phyloP scores from a whole-genome alignment of 2,329 filamentous ascomycete species.

The Pyrenophora teres region DNA sequence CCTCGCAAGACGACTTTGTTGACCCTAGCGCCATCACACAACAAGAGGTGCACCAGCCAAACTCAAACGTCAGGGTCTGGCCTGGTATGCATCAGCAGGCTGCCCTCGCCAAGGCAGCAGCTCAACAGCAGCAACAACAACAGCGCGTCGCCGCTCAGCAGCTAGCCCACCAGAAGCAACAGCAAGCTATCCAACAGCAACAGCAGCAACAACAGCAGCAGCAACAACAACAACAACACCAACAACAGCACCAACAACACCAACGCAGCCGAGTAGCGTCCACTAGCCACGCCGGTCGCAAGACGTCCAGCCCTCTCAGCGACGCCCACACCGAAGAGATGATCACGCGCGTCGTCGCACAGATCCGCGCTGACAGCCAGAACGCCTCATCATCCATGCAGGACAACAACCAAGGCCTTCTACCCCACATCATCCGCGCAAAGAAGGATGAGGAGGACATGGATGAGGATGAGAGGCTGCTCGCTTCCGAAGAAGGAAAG shows the following conservation, averaged over 20 bases:
- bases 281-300: constrained; percentile 32
- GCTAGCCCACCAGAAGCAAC: constrained; percentile 49
- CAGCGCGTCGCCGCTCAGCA: constrained; percentile 49
- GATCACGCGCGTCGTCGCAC: constrained; percentile 88
- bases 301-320: constrained; percentile 47
- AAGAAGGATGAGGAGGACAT: constrained; percentile 98
- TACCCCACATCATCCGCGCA: constrained; percentile 71
- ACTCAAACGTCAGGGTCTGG: constrained; percentile 73
- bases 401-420: constrained; percentile 52
- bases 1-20: constrained; percentile 60
- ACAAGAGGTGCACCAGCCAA: constrained; percentile 57
- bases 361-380: constrained; percentile 78
- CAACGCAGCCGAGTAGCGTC: constrained; percentile 35
- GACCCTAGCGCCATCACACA: constrained; percentile 76
- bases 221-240: constrained; percentile 44
- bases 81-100: constrained; percentile 93
- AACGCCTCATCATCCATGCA: constrained; percentile 56
- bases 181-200: constrained; percentile 37
- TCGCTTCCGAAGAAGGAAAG: constrained; percentile 98
- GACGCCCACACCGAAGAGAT: constrained; percentile 74
- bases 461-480: constrained; percentile 93
- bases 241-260: constrained; percentile 47
- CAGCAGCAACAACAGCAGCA: constrained; percentile 49
- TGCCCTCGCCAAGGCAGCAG: constrained; percentile 54
- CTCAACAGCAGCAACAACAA: constrained; percentile 45